A percentile compares a stretch with the other conserved stretches of the same genome.
Conservation (phyloP, 768 basidiomycete species). For the Russula ochroleuca region DNA sequence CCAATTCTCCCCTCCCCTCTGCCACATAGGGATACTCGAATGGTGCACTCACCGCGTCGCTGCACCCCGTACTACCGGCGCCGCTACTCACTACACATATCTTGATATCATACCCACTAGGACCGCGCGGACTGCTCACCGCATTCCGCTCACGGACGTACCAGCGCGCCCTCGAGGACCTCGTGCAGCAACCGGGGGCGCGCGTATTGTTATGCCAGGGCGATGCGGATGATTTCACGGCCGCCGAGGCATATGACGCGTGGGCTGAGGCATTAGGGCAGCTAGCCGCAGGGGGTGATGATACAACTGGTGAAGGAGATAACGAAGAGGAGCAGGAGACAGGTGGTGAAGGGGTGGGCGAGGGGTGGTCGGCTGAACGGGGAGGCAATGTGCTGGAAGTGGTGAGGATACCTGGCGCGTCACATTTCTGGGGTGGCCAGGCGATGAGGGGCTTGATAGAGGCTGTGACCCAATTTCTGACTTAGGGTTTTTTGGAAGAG, state of each 20-base stretch:
- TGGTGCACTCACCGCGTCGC: conserved; percentile 68
- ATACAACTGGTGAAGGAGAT: background rate
- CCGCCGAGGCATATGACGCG: conserved; percentile 45
- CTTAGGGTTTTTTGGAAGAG: background rate
- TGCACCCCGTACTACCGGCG: conserved; percentile 51
- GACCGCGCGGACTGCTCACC: conserved; percentile 62
- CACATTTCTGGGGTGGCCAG: conserved; percentile 28
- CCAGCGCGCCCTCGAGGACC: conserved; percentile 44
- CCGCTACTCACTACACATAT: conserved; percentile 58
- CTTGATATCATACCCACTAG: conserved; percentile 72
- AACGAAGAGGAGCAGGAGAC: background rate
- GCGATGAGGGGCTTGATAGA: conserved; percentile 23
- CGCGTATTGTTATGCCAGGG: conserved; percentile 65
- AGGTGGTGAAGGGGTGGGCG: background rate
- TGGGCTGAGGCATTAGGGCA: conserved; percentile 47
- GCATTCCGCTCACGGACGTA: conserved; percentile 60
- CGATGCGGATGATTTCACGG: conserved; percentile 68
- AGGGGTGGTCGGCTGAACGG: background rate
- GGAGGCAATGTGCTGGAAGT: conserved; percentile 16
- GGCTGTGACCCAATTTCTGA: conserved; percentile 20
- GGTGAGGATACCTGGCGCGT: conserved; percentile 23
- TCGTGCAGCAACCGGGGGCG: conserved; percentile 44
- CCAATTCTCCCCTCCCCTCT: background rate
- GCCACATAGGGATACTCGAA: conserved; percentile 73
- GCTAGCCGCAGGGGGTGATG: background rate